These are phyloP conservation scores for Phytophthora hibernalis DNA, from an alignment of 352 stramenopile species.

Conservation along the genomic window DNA sequence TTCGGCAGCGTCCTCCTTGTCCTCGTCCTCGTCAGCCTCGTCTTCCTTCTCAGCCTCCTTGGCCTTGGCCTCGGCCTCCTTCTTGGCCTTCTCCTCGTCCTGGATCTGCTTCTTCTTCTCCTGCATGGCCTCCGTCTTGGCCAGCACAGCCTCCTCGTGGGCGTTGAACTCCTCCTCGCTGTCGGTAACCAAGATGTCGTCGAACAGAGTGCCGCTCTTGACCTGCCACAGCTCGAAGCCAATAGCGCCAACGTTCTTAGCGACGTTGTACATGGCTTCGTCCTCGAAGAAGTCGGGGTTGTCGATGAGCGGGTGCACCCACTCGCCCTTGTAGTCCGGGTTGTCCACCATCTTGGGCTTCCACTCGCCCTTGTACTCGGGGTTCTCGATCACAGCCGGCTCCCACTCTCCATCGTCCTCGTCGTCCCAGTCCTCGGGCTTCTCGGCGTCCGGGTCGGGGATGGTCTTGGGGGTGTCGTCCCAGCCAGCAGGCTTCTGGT, in stretches of 20 bases:
- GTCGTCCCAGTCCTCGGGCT: constrained; percentile 99
- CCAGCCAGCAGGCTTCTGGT: constrained; percentile 98
- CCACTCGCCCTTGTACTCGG: constrained; percentile 98
- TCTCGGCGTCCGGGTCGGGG: constrained; percentile 96
- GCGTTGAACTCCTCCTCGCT: constrained; percentile 96
- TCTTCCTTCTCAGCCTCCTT: constrained; percentile 80
- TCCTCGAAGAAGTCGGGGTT: constrained; percentile 99
- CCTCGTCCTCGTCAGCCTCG: constrained; percentile 46
- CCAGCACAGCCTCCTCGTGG: constrained; percentile 94
- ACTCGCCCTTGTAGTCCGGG: constrained; percentile 99
- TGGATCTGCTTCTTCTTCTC: constrained; percentile 83
- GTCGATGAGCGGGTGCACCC: constrained; percentile 95
- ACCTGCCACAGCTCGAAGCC: constrained; percentile 99
- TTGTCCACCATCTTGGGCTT: constrained; percentile 98
- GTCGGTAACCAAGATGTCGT: constrained; percentile 99
- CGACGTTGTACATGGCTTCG: constrained; percentile 94
- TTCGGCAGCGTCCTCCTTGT: constrained; percentile 31
- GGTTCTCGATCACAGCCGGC: constrained; percentile 94
- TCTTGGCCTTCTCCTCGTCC: constrained; percentile 74
- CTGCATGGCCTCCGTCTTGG: constrained; percentile 81
- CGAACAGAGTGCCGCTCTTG: constrained; percentile 98
- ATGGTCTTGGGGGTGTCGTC: constrained; percentile 98
- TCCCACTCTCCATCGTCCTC: constrained; percentile 99
- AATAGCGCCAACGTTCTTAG: constrained; percentile 96
- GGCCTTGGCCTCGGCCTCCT: constrained; percentile 75